A percentile compares a stretch with the other conserved stretches of the same genome.
Evolutionary conservation across 1,284 basidiomycete species (phyloP).

Genomic region (Singerocomus rubriflavus): DNA sequence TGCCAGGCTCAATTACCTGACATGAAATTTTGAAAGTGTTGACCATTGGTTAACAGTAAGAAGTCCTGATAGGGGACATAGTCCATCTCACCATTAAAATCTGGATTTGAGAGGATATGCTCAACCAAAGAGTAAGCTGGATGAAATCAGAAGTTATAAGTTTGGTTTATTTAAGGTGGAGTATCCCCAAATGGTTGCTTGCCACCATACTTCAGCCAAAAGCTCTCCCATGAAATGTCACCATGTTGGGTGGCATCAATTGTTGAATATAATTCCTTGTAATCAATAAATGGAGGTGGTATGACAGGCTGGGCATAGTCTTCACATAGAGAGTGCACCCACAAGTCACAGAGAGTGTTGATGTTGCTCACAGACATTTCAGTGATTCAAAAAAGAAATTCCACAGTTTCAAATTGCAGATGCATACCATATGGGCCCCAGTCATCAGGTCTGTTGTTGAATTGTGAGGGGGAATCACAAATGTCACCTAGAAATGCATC

Average conservation of each 20-base stretch:
- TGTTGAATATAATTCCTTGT: background rate
- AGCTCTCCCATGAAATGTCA: background rate
- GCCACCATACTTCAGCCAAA: background rate
- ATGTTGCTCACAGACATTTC: no score
- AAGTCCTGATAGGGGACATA: conserved; percentile 26
- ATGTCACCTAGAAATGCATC: no score
- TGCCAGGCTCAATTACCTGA: conserved; percentile 37
- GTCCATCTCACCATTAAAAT: conserved; percentile 19
- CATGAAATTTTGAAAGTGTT: conserved; percentile 31
- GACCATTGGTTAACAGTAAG: conserved; percentile 5
- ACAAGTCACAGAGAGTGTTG: no score
- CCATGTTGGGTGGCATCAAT: background rate
- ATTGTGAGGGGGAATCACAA: no score
- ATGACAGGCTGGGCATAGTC: no score
- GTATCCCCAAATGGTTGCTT: background rate
- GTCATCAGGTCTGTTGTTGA: no score
- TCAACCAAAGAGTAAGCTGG: no score
- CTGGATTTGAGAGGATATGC: no score
- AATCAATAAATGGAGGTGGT: background rate
- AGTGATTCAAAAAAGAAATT: no score
- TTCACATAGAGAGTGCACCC: no score
- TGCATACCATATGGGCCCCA: no score
- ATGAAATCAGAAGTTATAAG: conserved; percentile 3
- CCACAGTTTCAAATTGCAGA: no score
- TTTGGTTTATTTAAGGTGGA: conserved; percentile 2